phyloP scores from a whole-genome alignment of 495 filamentous ascomycete genomes.

The Penicilliopsis zonata region DNA sequence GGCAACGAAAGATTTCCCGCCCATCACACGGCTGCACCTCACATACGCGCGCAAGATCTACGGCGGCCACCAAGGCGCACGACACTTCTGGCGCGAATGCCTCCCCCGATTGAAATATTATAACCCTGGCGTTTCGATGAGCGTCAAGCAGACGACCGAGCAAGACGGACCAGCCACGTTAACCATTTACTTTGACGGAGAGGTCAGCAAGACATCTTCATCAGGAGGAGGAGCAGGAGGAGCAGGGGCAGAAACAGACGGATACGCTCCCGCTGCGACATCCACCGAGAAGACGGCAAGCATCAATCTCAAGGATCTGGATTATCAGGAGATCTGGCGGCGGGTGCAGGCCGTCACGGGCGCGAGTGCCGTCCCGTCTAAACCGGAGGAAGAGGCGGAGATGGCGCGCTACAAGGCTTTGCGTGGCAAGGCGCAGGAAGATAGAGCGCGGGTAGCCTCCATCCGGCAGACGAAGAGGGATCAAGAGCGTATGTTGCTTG shows the following conservation, averaged over 20 bases:
- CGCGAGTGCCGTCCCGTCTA: constrained; percentile 46
- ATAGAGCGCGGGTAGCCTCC: constrained; percentile 41
- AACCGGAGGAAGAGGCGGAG: constrained; percentile 47
- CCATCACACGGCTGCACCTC: constrained; percentile 70
- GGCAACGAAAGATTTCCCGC: constrained; percentile 38
- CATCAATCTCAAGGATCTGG: constrained; percentile 23
- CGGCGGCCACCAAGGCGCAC: constrained; percentile 59
- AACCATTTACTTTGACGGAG: constrained; percentile 57
- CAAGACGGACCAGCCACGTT: constrained; percentile 49
- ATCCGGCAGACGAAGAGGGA: constrained; percentile 47
- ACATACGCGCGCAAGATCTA: constrained; percentile 56
- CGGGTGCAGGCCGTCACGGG: constrained; percentile 58
- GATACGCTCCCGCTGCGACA: constrained; percentile 22
- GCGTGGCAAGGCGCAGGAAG: constrained; percentile 33
- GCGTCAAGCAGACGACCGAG: constrained; percentile 53
- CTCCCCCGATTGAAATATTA: constrained; percentile 86
- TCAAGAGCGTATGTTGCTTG: constrained; percentile 52
- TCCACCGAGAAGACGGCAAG: constrained; percentile 21
- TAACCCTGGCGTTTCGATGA: constrained; percentile 78
- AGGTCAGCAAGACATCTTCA: constrained; percentile 18
- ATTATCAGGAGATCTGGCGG: constrained; percentile 48
- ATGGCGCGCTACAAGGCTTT: constrained; percentile 48
- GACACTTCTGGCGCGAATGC: constrained; percentile 78
- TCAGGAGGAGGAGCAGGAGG: constrained; percentile 14
- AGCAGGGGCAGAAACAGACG: constrained; percentile 16